phyloP scores from a whole-genome alignment of 495 filamentous ascomycete species.

The Copromyces sp. region DNA sequence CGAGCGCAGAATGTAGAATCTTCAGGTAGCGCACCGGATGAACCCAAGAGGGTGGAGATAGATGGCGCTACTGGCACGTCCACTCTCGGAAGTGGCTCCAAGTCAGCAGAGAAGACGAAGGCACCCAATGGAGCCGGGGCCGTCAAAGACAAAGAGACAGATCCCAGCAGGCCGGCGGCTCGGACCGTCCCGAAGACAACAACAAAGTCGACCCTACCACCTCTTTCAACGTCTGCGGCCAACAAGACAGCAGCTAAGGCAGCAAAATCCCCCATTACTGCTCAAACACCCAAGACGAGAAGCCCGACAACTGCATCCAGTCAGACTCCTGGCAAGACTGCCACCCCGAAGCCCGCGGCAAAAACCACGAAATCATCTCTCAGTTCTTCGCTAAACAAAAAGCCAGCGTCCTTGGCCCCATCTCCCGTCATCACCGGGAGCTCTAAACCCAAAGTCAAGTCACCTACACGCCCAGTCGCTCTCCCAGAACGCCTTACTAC shows the following conservation, averaged over 20 bases:
- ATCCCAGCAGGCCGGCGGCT: constrained; percentile 32
- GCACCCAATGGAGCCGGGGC: constrained; percentile 3
- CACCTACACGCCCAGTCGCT: constrained; percentile 53
- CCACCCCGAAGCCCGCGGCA: constrained; percentile 19
- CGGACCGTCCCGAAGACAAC: constrained; percentile 29
- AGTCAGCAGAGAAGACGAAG: neutral
- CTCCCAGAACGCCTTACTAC: constrained; percentile 52
- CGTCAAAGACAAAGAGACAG: constrained; percentile 13
- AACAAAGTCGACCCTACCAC: constrained; percentile 21
- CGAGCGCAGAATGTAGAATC: constrained; percentile 8
- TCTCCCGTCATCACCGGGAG: constrained; percentile 31
- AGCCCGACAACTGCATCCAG: constrained; percentile 17
- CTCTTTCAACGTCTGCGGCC: constrained; percentile 18
- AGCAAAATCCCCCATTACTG: constrained; percentile 27
- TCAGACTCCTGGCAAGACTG: constrained; percentile 15
- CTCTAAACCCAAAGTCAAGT: constrained; percentile 51
- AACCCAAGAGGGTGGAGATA: neutral
- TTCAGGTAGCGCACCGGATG: constrained; percentile 1
- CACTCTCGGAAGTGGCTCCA: neutral
- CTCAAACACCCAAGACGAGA: constrained; percentile 16
- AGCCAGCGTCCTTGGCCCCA: constrained; percentile 23
- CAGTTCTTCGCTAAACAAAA: constrained; percentile 20
- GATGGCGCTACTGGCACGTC: neutral
- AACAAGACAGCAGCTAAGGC: constrained; percentile 27
- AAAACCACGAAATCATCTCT: constrained; percentile 20